These are phyloP conservation scores for Pichia sp. DNA, from an alignment of 1,139 yeast genomes.

Conservation along the genomic window DNA sequence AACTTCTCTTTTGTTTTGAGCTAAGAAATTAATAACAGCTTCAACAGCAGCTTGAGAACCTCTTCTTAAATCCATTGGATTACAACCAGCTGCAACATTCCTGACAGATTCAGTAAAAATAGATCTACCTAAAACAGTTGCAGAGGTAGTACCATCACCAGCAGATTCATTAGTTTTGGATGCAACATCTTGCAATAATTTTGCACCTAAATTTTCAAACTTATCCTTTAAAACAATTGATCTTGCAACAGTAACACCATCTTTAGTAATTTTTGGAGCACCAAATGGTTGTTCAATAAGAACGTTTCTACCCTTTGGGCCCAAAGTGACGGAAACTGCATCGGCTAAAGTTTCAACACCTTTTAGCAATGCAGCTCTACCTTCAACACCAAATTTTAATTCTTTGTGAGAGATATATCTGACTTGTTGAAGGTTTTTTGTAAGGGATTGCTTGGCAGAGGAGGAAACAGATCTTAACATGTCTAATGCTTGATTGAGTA, in stretches of 20 bases:
- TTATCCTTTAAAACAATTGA: constrained; percentile 83
- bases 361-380: constrained; percentile 90
- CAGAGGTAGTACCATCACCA: constrained; percentile 99
- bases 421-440: constrained; percentile 29
- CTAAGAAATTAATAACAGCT: constrained; percentile 86
- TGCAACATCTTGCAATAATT: constrained; percentile 94
- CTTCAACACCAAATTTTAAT: constrained; percentile 96
- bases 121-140: constrained; percentile 95
- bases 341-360: constrained; percentile 97
- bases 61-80: constrained; percentile 98
- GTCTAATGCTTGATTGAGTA: background rate
- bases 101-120: constrained; percentile 96
- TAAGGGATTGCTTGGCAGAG: constrained; percentile 33
- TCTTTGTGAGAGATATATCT: constrained; percentile 83
- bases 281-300: constrained; percentile 96
- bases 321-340: constrained; percentile 94
- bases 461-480: constrained; percentile 59
- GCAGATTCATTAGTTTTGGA: constrained; percentile 97
- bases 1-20: constrained; percentile 89
- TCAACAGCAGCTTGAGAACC: constrained; percentile 99
- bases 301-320: constrained; percentile 98
- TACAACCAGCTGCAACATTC: constrained; percentile 99
- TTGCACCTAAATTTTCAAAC: constrained; percentile 96
- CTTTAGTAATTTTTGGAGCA: constrained; percentile 97
- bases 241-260: constrained; percentile 97